Conservation (phyloP, 2,329 filamentous ascomycete genomes). For the Penicillium sp. region DNA sequence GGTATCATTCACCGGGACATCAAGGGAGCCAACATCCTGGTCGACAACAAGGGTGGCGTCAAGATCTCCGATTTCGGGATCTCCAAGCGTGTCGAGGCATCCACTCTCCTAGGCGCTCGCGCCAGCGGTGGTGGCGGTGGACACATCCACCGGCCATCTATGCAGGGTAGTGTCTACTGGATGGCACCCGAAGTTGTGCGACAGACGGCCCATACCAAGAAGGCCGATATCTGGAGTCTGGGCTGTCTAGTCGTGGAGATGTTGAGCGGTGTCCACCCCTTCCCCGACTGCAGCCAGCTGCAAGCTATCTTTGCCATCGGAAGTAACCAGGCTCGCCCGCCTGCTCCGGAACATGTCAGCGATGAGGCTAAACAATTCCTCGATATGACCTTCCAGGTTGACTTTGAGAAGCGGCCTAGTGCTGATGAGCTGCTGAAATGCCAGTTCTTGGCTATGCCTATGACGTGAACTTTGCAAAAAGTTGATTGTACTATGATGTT, state of each 20-base stretch:
- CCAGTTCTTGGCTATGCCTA: conserved; percentile 70
- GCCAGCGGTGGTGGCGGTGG: conserved; percentile 39
- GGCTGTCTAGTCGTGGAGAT: conserved; percentile 97
- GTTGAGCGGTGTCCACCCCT: conserved; percentile 96
- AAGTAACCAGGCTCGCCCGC: conserved; percentile 79
- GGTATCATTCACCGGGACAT: conserved; percentile 99
- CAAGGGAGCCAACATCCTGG: conserved; percentile 97
- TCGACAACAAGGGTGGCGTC: conserved; percentile 98
- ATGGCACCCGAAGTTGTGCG: conserved; percentile 99
- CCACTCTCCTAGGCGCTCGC: conserved; percentile 65
- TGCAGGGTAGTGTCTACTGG: conserved; percentile 98
- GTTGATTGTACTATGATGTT: conserved; percentile 18
- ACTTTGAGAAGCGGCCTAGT: conserved; percentile 86
- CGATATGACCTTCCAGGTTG: conserved; percentile 87
- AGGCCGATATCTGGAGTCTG: conserved; percentile 97
- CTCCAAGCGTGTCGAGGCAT: conserved; percentile 93
- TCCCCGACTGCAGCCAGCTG: conserved; percentile 93
- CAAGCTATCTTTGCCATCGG: conserved; percentile 99
- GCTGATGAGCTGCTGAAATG: conserved; percentile 86
- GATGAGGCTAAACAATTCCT: conserved; percentile 82
- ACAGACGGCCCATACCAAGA: conserved; percentile 95
- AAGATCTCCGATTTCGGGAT: conserved; percentile 99
- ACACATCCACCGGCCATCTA: conserved; percentile 62
- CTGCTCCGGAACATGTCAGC: conserved; percentile 82
- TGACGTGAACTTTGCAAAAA: conserved; percentile 48